Evolutionary conservation across 768 basidiomycete species (phyloP).

Genomic region (Coprinellus micaceus): DNA sequence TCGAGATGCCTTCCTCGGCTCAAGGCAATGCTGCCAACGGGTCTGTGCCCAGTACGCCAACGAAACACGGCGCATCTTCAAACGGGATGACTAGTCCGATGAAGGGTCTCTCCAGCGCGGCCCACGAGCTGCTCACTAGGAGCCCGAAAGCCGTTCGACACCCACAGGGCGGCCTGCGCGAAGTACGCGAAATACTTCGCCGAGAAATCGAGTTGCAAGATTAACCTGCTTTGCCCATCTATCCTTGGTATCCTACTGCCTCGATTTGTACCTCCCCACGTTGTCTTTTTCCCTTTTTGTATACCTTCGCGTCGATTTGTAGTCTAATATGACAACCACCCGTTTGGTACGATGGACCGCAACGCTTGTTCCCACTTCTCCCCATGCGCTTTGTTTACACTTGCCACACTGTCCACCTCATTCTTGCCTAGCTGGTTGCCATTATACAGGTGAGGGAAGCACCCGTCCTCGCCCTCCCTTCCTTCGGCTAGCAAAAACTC

Average conservation of each 20-base stretch:
- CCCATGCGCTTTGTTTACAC: neutral
- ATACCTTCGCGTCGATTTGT: no score
- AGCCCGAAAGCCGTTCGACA: conserved; percentile 71
- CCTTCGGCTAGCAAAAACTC: conserved; percentile 31
- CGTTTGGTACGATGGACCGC: neutral
- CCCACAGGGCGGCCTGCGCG: conserved; percentile 69
- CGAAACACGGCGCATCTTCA: conserved; percentile 36
- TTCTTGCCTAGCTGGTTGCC: conserved; percentile 37
- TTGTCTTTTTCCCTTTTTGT: no score
- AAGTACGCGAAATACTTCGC: conserved; percentile 79
- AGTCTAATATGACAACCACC: no score
- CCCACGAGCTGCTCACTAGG: conserved; percentile 55
- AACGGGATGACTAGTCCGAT: conserved; percentile 48
- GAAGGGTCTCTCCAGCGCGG: conserved; percentile 50
- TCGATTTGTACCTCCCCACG: conserved; percentile 5
- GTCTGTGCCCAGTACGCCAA: conserved; percentile 33
- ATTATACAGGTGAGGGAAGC: conserved; percentile 57
- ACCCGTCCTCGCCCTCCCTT: conserved; percentile 38
- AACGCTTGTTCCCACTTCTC: neutral
- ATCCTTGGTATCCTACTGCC: neutral
- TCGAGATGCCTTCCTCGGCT: conserved; percentile 52
- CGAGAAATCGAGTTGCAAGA: conserved; percentile 73
- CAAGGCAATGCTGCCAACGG: conserved; percentile 16
- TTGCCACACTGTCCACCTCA: conserved; percentile 40
- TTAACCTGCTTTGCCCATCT: conserved; percentile 31